Conservation (phyloP, 257 asterid genomes). For the Galeopsis tetrahit region DNA sequence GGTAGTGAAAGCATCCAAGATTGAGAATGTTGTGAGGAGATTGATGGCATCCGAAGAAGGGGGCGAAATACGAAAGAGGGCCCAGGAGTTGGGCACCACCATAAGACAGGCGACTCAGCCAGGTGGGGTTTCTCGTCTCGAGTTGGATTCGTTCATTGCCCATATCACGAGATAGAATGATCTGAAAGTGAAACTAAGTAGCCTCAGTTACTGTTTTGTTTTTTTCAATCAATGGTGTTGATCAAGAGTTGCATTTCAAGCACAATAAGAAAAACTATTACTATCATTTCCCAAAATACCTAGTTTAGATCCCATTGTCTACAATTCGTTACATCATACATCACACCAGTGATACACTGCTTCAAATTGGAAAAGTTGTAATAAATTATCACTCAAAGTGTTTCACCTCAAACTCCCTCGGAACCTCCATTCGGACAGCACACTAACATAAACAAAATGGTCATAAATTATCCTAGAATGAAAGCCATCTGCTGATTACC, state of each 20-base stretch:
- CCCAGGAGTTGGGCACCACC: constrained; percentile 24
- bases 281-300: not conserved
- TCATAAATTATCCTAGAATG: not conserved
- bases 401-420: too few relatives aligned
- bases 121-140: constrained; percentile 39
- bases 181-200: not conserved
- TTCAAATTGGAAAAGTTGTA: too few relatives aligned
- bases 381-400: too few relatives aligned
- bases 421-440: too few relatives aligned
- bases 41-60: constrained; percentile 46
- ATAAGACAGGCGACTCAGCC: constrained; percentile 31
- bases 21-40: constrained; percentile 34
- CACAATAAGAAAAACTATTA: not conserved
- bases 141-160: constrained; percentile 43
- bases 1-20: constrained; percentile 33
- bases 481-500: too few relatives aligned
- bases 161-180: constrained; percentile 41
- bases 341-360: too few relatives aligned
- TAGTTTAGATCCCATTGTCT: not conserved
- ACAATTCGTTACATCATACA: not conserved
- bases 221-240: not conserved
- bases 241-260: not conserved
- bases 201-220: not conserved
- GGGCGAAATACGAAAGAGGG: constrained; percentile 33
- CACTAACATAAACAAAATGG: too few relatives aligned